A percentile compares a stretch with the other conserved stretches of the same genome.
Conservation (phyloP, 495 filamentous ascomycete species). For the Hypoxylon trugodes region DNA sequence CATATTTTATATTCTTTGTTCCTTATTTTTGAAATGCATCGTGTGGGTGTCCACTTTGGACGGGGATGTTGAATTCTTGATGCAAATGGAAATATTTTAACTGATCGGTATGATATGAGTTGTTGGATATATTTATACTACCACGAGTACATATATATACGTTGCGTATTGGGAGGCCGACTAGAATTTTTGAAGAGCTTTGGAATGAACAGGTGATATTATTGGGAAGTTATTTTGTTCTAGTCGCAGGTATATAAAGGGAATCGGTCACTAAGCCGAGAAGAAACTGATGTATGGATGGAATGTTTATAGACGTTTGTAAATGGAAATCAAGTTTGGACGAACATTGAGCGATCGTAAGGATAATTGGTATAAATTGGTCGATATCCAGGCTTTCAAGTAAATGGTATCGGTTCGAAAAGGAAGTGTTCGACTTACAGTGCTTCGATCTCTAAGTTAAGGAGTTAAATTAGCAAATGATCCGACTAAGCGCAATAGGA, state of each 20-base stretch:
- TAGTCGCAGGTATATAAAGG: slow-evolving; percentile 30
- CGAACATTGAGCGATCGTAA: background rate
- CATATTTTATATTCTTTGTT: slow-evolving; percentile 20
- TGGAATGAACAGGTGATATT: background rate
- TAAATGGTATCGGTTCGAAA: background rate
- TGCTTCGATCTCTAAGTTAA: slow-evolving; percentile 78
- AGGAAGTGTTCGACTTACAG: slow-evolving; percentile 68
- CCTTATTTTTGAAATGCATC: slow-evolving; percentile 9
- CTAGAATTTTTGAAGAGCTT: no score
- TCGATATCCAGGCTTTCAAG: no score
- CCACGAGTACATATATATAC: slow-evolving; percentile 24
- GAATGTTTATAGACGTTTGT: slow-evolving; percentile 36
- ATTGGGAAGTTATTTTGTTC: slow-evolving; percentile 9
- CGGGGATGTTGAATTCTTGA: no score
- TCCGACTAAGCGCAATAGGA: no score
- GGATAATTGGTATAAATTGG: slow-evolving; percentile 1
- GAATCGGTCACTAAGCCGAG: slow-evolving; percentile 9
- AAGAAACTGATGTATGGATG: no score
- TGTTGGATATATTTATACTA: slow-evolving; percentile 20
- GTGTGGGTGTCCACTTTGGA: no score
- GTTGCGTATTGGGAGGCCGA: slow-evolving; percentile 3
- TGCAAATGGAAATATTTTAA: no score
- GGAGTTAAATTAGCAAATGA: background rate
- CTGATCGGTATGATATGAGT: no score
- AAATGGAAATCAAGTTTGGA: slow-evolving; percentile 24